Base-by-base conservation (phyloP, 192 early-diverging fungal genomes). In the Mortierella hygrophila region DNA sequence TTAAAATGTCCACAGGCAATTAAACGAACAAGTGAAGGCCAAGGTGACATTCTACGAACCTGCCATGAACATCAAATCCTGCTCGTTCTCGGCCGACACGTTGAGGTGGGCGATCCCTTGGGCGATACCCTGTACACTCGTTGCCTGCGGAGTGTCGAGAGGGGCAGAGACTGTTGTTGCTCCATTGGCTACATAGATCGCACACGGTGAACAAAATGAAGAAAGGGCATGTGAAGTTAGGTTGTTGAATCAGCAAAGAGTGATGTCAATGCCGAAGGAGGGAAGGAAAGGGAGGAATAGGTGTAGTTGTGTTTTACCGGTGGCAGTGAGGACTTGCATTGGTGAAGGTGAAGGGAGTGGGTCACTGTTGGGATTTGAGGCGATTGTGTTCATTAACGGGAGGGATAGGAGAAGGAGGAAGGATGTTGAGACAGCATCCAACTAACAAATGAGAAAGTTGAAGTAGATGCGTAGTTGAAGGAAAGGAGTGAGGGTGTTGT, bases 61-160 rank as follows among this genome's bases (percentile, higher is more conserved):
- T n/a, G 68, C 78, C 75, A 85, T 85, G 29, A 80, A 80, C 78
- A 85, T 85, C 52, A 85, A 42, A 21, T 80, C 83, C n/a, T 80
- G 52, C 49, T 80, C 75, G 26, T 70, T 77, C 37, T 77, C 65
- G 6, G 83, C 78, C 40, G 83, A 72, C 38, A 80, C 75, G 35
- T 85, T 79, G 35, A 42, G 57, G 6, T 76, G 23, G 26, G 83
- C 83, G 6, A 70, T 55, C 35, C 83, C 83, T 42, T 63, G 57
- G 37, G 81, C 81, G 26, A 82, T 72, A 0, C 75, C 75, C 23
- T 77, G 55, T 29, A 63, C 37, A 20, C 11, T 49, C 29, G 29
- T 75, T 40, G 32, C 37, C 18, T 20, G 26, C 21, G 23, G 37
- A 41, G 4, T 40, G 40, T 37, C 75, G 4, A 44, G 52, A 41